These are phyloP conservation scores for Xylaria multiplex DNA, from an alignment of 2,329 filamentous ascomycete species.

Conservation along the genomic window DNA sequence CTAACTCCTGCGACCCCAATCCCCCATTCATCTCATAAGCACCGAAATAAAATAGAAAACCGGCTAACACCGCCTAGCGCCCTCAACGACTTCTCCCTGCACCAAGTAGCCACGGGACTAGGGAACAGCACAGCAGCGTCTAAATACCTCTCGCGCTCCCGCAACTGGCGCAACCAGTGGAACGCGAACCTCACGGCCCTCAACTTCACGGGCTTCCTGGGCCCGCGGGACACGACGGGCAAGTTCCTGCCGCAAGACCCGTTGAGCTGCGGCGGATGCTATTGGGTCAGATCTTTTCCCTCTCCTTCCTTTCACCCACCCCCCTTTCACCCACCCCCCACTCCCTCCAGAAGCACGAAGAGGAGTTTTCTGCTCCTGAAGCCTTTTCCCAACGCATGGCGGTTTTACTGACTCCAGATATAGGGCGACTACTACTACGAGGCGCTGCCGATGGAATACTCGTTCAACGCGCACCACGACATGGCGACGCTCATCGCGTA, in stretches of 20 bases:
- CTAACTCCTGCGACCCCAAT: not conserved
- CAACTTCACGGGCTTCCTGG: slow-evolving; percentile 73
- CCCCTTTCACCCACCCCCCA: no score
- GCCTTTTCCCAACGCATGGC: no score
- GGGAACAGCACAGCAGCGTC: slow-evolving; percentile 60
- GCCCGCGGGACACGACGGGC: slow-evolving; percentile 64
- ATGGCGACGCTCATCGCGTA: slow-evolving; percentile 63
- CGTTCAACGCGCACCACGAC: slow-evolving; percentile 76
- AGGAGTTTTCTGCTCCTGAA: no score
- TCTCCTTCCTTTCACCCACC: no score
- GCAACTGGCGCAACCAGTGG: slow-evolving; percentile 79
- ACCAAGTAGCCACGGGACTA: slow-evolving; percentile 71
- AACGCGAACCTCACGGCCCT: slow-evolving; percentile 66
- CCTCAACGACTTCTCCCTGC: slow-evolving; percentile 74
- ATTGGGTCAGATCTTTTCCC: slow-evolving; percentile 68
- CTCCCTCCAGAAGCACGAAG: no score
- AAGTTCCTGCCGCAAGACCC: slow-evolving; percentile 66
- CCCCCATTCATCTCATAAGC: no score
- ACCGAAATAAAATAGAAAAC: not conserved
- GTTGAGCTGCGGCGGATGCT: slow-evolving; percentile 69
- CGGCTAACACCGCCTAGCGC: slow-evolving; percentile 50
- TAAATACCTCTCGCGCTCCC: slow-evolving; percentile 70
- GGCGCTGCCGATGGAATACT: slow-evolving; percentile 72
- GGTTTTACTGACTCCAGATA: no score
- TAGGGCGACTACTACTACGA: slow-evolving; percentile 66